Percentiles rank a stretch among this genome's conserved stretches.
phyloP scores from a whole-genome alignment of 192 early-diverging fungal genomes.

The Funneliformis geosporum region DNA sequence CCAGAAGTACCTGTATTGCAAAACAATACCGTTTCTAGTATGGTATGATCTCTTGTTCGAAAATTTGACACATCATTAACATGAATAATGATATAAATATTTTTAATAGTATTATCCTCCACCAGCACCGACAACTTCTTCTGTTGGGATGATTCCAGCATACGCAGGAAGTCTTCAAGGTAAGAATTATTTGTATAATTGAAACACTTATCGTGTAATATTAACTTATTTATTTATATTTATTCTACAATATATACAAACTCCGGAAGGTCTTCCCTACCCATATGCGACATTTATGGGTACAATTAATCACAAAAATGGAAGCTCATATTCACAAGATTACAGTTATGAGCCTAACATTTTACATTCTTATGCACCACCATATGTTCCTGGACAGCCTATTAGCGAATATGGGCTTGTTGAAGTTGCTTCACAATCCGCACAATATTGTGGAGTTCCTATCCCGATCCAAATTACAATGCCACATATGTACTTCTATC shows the following conservation, averaged over 20 bases:
- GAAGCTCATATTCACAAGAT: background rate
- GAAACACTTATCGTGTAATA: no score
- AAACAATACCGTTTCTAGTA: background rate
- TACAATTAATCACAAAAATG: background rate
- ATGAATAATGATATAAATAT: background rate
- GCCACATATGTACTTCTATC: background rate
- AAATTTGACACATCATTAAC: background rate
- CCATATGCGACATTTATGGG: slow-evolving; percentile 7
- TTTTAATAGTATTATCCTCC: background rate
- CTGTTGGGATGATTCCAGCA: background rate
- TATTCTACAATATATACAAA: background rate
- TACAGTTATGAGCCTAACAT: background rate
- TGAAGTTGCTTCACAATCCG: background rate
- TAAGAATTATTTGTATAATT: background rate
- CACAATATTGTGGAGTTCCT: background rate
- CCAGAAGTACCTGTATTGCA: background rate
- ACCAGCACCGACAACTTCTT: background rate
- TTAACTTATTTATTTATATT: no score
- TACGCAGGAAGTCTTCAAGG: background rate
- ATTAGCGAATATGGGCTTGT: background rate
- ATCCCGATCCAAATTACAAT: background rate
- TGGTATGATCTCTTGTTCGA: background rate
- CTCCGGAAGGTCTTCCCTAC: slow-evolving; percentile 11
- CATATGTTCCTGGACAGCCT: background rate
- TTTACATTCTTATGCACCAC: background rate